Percentiles rank a stretch among this genome's conserved stretches.
Conservation (phyloP, 176 grass and related monocot species). For the Oryza longistaminata region DNA sequence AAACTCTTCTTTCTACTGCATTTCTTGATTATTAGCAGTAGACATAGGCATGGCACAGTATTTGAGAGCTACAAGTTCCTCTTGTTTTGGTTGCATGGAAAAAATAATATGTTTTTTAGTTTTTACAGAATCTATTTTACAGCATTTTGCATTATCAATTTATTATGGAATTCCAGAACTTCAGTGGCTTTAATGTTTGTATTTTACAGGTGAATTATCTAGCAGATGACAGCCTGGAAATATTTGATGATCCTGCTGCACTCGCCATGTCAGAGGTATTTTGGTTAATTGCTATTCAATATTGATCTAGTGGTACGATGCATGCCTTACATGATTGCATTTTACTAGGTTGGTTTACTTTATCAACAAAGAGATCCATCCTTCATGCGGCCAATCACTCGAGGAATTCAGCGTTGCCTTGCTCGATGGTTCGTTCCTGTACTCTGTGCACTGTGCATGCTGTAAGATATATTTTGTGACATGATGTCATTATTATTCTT, state of each 20-base stretch:
- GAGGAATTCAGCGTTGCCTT: slow-evolving; percentile 87
- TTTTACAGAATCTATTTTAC: neutral
- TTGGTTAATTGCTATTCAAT: slow-evolving; percentile 1
- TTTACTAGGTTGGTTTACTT: slow-evolving; percentile 85
- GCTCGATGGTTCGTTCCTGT: slow-evolving; percentile 73
- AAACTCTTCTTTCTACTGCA: slow-evolving; percentile 12
- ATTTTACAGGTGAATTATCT: slow-evolving; percentile 84
- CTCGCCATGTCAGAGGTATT: slow-evolving; percentile 83
- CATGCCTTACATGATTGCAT: slow-evolving; percentile 15
- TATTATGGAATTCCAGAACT: neutral
- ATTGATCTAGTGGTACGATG: slow-evolving; percentile 30
- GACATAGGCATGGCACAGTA: neutral
- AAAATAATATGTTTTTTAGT: neutral
- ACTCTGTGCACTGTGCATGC: slow-evolving; percentile 14
- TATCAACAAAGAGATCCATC: slow-evolving; percentile 91
- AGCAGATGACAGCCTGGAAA: slow-evolving; percentile 82
- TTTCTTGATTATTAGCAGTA: neutral
- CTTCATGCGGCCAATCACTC: slow-evolving; percentile 78
- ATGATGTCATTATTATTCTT: slow-evolving; percentile 31
- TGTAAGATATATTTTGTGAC: neutral
- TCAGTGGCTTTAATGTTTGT: neutral
- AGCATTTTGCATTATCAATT: slow-evolving; percentile 10
- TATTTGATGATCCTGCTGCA: slow-evolving; percentile 90
- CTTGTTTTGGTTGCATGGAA: neutral
- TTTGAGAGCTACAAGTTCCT: neutral